Evolutionary conservation across 148 eudicot species (phyloP), one percentile per base, ranked within the genome.

Genomic region (Talinum fruticosum): DNA sequence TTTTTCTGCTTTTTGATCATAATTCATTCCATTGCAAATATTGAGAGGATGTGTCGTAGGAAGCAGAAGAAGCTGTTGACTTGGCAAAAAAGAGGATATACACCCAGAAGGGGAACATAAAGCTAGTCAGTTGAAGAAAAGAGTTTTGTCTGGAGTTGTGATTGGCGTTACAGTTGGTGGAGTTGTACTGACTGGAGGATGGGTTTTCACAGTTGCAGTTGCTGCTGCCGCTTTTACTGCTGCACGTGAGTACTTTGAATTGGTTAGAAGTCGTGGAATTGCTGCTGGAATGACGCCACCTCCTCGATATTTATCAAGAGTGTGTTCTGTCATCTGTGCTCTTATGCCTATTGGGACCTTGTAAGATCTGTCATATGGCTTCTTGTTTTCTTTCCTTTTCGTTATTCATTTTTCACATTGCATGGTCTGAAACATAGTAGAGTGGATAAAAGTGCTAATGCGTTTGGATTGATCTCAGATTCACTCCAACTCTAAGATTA

Each of bases 281-380:
- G 85, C 99, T 64, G 81, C 85, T 53, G 97, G 99, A 79, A 95
- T 95, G 99, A 91, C 96, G 19, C 99, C 97, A 12, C 99, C 99
- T 67, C 99, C 99, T 78, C 90, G 90, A 84, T 93, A 86, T 83
- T 89, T 93, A 35, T 92, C 99, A 30, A 87, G 94, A 87, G 93
- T 90, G 81, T 95, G 94, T 81, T 92, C 97, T 38, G 90, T 93
- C 53, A 88, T 93, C 62, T 92, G 94, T 75, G 83, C 94, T 78
- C 84, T 95, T 66, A 87, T 93, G 94, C 99, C 99, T 73, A 47
- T 95, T 30, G 78, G 89, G 79, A 93, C 99, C 75, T 78, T 95
- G 97, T 95, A 95, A 91, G 97, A 84, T 81, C 64, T 79, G 61
- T 37, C 71, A 19, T 36, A 68, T 34, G 14, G 12, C 47, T 8